Evolutionary conservation across 2,329 filamentous ascomycete species (phyloP).

Genomic region (Alternaria brassicae): DNA sequence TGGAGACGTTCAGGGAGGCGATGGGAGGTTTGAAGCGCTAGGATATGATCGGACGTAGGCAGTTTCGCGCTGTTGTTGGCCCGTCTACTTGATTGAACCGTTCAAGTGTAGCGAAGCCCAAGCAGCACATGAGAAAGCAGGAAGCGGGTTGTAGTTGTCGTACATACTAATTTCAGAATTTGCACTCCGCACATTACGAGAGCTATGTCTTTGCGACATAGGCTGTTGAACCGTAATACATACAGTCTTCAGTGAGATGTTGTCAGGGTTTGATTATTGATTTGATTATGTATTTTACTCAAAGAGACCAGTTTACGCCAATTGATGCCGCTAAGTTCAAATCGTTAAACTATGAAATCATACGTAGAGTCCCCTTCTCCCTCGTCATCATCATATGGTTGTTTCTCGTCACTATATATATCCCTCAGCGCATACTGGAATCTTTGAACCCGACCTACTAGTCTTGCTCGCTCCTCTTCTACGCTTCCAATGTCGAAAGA

Average conservation of each 20-base stretch:
- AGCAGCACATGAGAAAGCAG: neutral
- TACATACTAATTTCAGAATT: neutral
- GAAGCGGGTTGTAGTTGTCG: neutral
- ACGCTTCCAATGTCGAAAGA: constrained; percentile 43
- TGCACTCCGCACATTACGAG: neutral
- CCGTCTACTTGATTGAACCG: neutral
- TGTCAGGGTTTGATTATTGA: neutral
- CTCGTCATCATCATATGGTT: neutral
- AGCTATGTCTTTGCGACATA: too few species aligned
- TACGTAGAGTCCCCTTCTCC: constrained; percentile 1
- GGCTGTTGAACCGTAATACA: neutral
- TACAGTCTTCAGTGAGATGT: neutral
- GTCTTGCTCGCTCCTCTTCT: constrained; percentile 38
- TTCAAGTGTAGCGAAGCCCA: neutral
- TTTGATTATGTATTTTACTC: neutral
- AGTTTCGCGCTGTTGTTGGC: neutral
- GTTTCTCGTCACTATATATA: constrained; percentile 6
- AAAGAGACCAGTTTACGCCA: neutral
- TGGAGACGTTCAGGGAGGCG: constrained; percentile 42
- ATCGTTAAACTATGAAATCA: constrained; percentile 24
- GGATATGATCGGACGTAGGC: neutral
- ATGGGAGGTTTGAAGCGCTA: constrained; percentile 29
- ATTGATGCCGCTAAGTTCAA: constrained; percentile 29
- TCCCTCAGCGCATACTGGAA: neutral
- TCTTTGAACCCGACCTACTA: constrained; percentile 10